Evolutionary conservation across 495 filamentous ascomycete species (phyloP).

Genomic region (Penicillium steckii): DNA sequence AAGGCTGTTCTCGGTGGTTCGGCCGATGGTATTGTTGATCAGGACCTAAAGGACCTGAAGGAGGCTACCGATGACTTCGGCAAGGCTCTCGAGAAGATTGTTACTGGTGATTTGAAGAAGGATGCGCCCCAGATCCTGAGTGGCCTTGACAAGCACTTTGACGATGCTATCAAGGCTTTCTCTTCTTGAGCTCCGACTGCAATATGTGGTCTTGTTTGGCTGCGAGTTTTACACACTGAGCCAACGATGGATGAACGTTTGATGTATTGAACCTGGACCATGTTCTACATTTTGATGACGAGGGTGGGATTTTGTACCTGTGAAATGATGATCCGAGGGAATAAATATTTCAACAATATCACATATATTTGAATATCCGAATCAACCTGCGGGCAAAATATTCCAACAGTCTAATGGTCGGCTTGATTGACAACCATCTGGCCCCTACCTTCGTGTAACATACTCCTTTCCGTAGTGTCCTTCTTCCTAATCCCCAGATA

Average conservation of each 20-base stretch:
- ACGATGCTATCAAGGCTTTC: constrained; percentile 4
- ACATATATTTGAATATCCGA: too few species aligned
- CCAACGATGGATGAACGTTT: background rate
- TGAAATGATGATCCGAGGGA: background rate
- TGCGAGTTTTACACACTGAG: background rate
- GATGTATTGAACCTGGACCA: too few species aligned
- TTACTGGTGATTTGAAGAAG: background rate
- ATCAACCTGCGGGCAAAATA: too few species aligned
- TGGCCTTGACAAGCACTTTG: background rate
- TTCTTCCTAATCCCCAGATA: too few species aligned
- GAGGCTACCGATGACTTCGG: constrained; percentile 1
- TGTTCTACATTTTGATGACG: too few species aligned
- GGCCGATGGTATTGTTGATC: background rate
- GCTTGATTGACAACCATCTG: too few species aligned
- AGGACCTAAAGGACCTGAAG: constrained; percentile 2
- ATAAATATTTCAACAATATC: background rate
- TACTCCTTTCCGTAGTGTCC: too few species aligned
- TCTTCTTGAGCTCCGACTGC: background rate
- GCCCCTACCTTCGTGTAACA: too few species aligned
- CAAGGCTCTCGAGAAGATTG: background rate
- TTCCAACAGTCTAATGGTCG: too few species aligned
- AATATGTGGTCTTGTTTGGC: background rate
- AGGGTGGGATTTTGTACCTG: too few species aligned
- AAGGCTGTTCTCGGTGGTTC: constrained; percentile 5
- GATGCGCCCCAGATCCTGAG: background rate